These are phyloP conservation scores for Floccularia luteovirens DNA, from an alignment of 768 basidiomycete species.

Conservation along the genomic window DNA sequence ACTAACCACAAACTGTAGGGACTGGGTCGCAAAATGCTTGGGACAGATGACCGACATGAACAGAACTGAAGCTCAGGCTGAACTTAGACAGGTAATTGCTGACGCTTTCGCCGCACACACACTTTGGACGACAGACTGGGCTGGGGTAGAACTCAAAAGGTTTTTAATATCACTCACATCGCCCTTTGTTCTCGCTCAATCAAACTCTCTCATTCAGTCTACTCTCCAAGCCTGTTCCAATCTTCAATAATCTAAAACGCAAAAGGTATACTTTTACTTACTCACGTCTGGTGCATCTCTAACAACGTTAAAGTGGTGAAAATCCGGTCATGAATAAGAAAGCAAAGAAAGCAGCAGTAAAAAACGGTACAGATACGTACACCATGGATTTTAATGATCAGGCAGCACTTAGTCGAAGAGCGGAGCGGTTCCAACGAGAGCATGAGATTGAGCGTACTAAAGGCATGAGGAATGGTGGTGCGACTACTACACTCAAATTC, in stretches of 20 bases:
- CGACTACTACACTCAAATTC: constrained; percentile 32
- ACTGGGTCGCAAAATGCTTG: constrained; percentile 92
- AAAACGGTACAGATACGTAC: constrained; percentile 24
- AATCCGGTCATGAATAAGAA: constrained; percentile 35
- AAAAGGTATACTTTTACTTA: constrained; percentile 44
- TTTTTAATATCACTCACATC: constrained; percentile 20
- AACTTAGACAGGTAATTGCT: constrained; percentile 96
- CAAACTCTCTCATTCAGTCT: constrained; percentile 31
- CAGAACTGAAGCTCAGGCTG: constrained; percentile 81
- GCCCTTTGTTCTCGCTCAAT: constrained; percentile 12
- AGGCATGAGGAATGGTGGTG: constrained; percentile 21
- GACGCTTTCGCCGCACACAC: constrained; percentile 80
- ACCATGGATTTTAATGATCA: constrained; percentile 56
- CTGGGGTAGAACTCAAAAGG: constrained; percentile 82
- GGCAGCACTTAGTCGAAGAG: constrained; percentile 66
- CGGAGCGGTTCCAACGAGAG: constrained; percentile 86
- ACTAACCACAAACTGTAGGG: constrained; percentile 39
- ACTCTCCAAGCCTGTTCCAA: constrained; percentile 48
- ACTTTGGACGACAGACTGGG: constrained; percentile 94
- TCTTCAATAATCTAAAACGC: constrained; percentile 53
- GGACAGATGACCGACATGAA: constrained; percentile 88
- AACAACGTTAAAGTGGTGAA: constrained; percentile 25
- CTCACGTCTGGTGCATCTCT: constrained; percentile 2
- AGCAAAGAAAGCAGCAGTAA: constrained; percentile 54
- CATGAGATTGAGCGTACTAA: constrained; percentile 75